Percentiles rank a stretch among this genome's conserved stretches.
Conservation (phyloP, 371 early-diverging fungal species). For the Fennellomyces sp. region DNA sequence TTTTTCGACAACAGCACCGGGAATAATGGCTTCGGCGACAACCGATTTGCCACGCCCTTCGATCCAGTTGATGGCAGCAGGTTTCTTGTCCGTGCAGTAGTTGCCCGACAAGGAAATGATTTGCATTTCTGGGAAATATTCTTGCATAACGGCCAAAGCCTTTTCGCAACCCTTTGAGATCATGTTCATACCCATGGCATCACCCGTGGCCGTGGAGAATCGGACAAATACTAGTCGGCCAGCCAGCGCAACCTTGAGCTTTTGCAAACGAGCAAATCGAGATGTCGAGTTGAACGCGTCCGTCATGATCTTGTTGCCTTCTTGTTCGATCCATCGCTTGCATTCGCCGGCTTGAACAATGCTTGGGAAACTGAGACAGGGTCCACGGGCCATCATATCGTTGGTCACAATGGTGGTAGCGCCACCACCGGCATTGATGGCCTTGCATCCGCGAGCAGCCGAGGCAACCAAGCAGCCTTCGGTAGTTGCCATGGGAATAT, state of each 20-base stretch:
- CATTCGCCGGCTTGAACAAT: constrained; percentile 70
- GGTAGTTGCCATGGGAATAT: constrained; percentile 97
- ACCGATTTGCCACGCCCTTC: constrained; percentile 97
- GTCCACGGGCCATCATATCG: constrained; percentile 96
- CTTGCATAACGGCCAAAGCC: constrained; percentile 64
- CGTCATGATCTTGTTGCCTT: constrained; percentile 67
- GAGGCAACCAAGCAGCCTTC: constrained; percentile 97
- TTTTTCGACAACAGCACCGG: constrained; percentile 74
- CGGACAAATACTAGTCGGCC: constrained; percentile 86
- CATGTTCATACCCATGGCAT: constrained; percentile 99
- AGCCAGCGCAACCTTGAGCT: constrained; percentile 84
- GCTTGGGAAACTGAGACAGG: constrained; percentile 85
- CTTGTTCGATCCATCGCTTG: constrained; percentile 77
- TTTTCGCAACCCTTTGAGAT: constrained; percentile 96
- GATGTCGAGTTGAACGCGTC: constrained; percentile 88
- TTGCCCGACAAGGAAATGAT: constrained; percentile 91
- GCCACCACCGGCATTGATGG: constrained; percentile 90
- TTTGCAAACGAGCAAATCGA: constrained; percentile 86
- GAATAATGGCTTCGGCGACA: constrained; percentile 87
- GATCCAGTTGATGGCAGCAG: constrained; percentile 97
- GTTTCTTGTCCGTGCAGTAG: constrained; percentile 98
- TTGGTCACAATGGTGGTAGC: constrained; percentile 82
- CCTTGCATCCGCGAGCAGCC: constrained; percentile 95
- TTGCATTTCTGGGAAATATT: constrained; percentile 75
- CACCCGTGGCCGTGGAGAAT: constrained; percentile 93